phyloP scores from a whole-genome alignment of 805 yeast genomes.

The Metschnikowia continentalis region DNA sequence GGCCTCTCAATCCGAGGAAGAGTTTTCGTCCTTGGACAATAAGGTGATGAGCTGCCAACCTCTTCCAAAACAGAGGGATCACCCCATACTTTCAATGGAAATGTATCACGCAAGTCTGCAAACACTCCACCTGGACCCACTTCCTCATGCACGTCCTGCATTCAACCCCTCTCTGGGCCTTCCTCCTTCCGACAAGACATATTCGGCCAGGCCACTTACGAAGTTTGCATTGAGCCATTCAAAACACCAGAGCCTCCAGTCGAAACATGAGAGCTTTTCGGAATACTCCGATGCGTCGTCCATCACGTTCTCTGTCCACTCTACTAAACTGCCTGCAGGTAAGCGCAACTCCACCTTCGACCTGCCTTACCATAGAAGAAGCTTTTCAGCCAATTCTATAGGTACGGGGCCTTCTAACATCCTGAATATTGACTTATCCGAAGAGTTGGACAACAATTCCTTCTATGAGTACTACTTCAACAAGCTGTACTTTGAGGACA shows the following conservation, averaged over 20 bases:
- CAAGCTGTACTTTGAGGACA: background rate
- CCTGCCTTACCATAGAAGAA: background rate
- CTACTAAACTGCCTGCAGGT: background rate
- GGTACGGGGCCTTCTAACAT: background rate
- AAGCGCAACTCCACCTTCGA: slow-evolving; percentile 3
- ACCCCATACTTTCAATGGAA: background rate
- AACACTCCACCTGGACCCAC: background rate
- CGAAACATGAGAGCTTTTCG: background rate
- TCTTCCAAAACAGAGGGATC: background rate
- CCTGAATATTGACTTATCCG: slow-evolving; percentile 2
- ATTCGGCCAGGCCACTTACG: background rate
- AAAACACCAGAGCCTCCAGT: background rate
- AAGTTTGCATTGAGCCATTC: background rate
- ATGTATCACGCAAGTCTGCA: background rate
- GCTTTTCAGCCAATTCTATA: background rate
- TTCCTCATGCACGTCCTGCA: background rate
- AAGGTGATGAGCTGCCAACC: background rate
- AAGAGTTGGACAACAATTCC: slow-evolving; percentile 3
- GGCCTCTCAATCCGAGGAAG: background rate
- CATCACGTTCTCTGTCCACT: background rate
- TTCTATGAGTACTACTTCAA: slow-evolving; percentile 4
- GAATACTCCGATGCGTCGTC: slow-evolving; percentile 1
- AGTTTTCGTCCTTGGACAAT: background rate
- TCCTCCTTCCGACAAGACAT: background rate
- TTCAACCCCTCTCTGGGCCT: background rate